Conservation (phyloP, 805 yeast species). For the Tetrapisispora namnaoensis region DNA sequence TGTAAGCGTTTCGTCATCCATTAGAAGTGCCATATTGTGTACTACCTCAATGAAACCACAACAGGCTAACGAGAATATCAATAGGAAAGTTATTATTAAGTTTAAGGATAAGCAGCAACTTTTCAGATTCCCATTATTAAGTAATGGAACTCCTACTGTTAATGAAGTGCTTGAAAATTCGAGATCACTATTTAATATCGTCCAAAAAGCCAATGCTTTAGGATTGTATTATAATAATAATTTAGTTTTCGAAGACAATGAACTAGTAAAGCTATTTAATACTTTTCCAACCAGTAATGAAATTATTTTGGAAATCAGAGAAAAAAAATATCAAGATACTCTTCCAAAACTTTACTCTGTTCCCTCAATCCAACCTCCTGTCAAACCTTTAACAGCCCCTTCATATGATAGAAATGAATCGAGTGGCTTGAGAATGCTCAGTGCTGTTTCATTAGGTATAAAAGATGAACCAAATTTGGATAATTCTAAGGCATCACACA, state of each 20-base stretch:
- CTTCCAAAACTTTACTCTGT: conserved; percentile 6
- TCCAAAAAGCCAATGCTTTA: conserved; percentile 8
- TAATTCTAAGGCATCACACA: background rate
- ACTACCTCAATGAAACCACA: conserved; percentile 30
- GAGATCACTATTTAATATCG: conserved; percentile 55
- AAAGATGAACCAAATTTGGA: conserved; percentile 3
- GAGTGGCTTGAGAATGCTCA: conserved; percentile 22
- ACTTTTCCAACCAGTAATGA: conserved; percentile 23
- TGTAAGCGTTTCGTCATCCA: background rate
- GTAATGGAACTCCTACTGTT: conserved; percentile 72
- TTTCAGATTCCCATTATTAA: conserved; percentile 53
- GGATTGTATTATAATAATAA: conserved; percentile 16
- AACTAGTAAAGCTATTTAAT: conserved; percentile 38
- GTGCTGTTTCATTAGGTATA: conserved; percentile 23
- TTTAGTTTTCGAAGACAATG: conserved; percentile 36
- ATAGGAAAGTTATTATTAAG: conserved; percentile 36
- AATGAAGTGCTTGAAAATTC: conserved; percentile 73
- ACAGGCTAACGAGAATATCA: conserved; percentile 28
- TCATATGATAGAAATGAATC: background rate
- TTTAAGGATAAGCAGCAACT: conserved; percentile 48
- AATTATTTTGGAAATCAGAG: conserved; percentile 34
- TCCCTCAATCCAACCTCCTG: conserved; percentile 6
- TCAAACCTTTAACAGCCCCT: background rate
- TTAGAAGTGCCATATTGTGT: conserved; percentile 9
- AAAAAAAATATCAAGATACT: conserved; percentile 1